phyloP scores from a whole-genome alignment of 1,284 basidiomycete species.

The Singerocomus inundabilis region DNA sequence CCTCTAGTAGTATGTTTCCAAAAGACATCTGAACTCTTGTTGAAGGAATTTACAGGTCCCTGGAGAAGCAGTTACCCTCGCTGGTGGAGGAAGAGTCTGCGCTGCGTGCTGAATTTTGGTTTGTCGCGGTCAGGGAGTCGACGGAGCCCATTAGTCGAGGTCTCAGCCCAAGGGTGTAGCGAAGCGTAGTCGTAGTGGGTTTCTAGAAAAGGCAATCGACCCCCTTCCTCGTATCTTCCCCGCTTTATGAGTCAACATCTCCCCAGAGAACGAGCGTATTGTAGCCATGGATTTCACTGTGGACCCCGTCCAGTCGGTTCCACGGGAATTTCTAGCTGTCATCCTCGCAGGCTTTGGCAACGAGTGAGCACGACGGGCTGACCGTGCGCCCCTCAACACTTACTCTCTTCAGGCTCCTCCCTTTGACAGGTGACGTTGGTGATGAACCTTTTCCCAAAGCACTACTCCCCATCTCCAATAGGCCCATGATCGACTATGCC shows the following conservation, averaged over 20 bases:
- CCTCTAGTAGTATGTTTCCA: conserved; percentile 11
- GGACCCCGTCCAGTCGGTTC: conserved; percentile 47
- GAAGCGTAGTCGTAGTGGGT: conserved; percentile 1
- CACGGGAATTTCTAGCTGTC: conserved; percentile 78
- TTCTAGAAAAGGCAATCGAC: conserved; percentile 25
- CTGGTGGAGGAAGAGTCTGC: background rate
- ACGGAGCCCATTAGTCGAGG: background rate
- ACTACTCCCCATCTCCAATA: conserved; percentile 83
- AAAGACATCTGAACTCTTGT: background rate
- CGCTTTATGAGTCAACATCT: background rate
- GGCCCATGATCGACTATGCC: conserved; percentile 82
- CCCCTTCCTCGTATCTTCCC: background rate
- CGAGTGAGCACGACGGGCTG: conserved; percentile 51
- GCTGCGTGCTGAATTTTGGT: conserved; percentile 1
- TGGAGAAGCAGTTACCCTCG: background rate
- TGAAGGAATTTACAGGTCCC: conserved; percentile 1
- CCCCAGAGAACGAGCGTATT: background rate
- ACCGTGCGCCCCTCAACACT: background rate
- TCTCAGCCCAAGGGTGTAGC: background rate
- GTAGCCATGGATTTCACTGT: conserved; percentile 61
- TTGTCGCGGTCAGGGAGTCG: background rate
- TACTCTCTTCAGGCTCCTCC: conserved; percentile 53
- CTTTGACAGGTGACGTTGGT: conserved; percentile 70
- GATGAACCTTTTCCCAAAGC: conserved; percentile 82
- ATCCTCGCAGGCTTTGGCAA: conserved; percentile 85